Evolutionary conservation across 2,329 filamentous ascomycete genomes (phyloP).

Genomic region (Epichloe brachyelytri): DNA sequence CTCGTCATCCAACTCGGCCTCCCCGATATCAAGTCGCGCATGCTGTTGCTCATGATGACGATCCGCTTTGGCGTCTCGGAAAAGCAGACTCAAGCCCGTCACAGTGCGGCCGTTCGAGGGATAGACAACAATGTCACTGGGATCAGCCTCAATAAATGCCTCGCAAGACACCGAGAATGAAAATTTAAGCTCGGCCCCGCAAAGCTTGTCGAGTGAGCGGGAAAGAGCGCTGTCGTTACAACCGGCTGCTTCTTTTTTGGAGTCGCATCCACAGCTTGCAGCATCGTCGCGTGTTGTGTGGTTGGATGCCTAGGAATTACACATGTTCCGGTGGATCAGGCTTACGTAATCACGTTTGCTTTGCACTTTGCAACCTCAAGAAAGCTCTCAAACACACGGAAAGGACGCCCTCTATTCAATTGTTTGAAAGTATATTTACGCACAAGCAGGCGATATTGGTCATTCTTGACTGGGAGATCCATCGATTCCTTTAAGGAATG

Average conservation of each 20-base stretch:
- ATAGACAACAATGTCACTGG: background rate
- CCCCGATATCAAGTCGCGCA: constrained; percentile 69
- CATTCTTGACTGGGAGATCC: no score
- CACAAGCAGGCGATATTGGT: no score
- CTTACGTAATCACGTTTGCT: constrained; percentile 1
- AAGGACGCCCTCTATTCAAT: no score
- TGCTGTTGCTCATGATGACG: constrained; percentile 45
- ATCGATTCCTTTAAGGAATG: no score
- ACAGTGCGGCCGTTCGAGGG: background rate
- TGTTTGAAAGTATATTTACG: no score
- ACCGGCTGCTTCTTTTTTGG: constrained; percentile 10
- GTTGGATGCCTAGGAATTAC: constrained; percentile 9
- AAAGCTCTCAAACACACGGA: no score
- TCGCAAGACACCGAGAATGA: constrained; percentile 1
- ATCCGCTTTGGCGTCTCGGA: constrained; percentile 1
- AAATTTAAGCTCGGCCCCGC: background rate
- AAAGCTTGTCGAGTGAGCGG: constrained; percentile 6
- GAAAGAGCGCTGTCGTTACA: background rate
- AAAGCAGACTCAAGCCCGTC: background rate
- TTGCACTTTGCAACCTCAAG: no score
- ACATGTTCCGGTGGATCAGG: constrained; percentile 3
- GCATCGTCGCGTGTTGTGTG: constrained; percentile 15
- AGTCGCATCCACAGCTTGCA: constrained; percentile 12
- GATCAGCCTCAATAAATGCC: background rate
- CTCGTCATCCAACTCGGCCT: constrained; percentile 76